phyloP scores from a whole-genome alignment of 179 eudicot species.

The Amaranthus tricolor region DNA sequence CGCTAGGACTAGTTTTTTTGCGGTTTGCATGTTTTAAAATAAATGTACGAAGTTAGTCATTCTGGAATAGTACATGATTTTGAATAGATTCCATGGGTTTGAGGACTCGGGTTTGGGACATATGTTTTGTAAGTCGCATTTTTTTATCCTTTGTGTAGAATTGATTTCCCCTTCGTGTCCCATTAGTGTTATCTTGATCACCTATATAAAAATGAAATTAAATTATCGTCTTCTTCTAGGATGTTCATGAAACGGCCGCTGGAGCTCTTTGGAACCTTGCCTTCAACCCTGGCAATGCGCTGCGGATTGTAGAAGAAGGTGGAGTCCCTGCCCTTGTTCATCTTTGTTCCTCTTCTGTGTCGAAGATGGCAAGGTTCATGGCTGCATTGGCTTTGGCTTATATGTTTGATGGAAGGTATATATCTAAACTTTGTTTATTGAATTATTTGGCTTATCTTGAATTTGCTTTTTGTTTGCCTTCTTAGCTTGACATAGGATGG shows the following conservation, averaged over 20 bases:
- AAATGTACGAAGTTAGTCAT: not conserved
- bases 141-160: not conserved
- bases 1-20: not conserved
- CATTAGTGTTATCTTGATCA: not conserved
- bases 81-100: not conserved
- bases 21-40: not conserved
- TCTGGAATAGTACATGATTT: not conserved
- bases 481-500: not conserved
- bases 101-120: not conserved
- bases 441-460: not conserved
- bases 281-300: slow-evolving; percentile 87
- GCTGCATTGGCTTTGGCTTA: slow-evolving; percentile 92
- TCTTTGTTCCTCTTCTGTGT: slow-evolving; percentile 78
- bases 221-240: slow-evolving; percentile 40
- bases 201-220: not conserved
- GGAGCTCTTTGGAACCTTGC: slow-evolving; percentile 99
- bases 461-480: not conserved
- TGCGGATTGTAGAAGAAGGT: slow-evolving; percentile 91
- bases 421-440: not conserved
- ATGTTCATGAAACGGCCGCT: slow-evolving; percentile 98
- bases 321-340: slow-evolving; percentile 89
- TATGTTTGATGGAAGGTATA: slow-evolving; percentile 96
- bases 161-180: not conserved
- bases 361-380: slow-evolving; percentile 99
- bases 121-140: not conserved